Evolutionary conservation across 1,284 basidiomycete genomes (phyloP), one percentile per base, ranked within the genome.

Genomic region (Mycena sp.): DNA sequence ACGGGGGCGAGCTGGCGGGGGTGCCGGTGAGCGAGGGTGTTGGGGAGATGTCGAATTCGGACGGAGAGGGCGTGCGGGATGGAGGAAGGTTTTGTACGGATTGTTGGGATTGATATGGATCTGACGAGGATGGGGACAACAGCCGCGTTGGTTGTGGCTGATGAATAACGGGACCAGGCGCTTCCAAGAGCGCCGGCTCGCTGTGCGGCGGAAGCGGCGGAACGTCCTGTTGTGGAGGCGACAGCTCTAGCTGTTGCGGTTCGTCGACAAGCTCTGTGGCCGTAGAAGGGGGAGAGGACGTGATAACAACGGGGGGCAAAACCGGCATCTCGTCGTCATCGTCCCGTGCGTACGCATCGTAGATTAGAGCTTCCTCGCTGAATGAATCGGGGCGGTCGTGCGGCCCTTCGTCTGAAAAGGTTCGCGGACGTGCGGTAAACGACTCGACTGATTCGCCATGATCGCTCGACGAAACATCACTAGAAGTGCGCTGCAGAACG

Each of bases 311-410:
- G 46, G 73, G 67, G 25, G 73, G 65, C 45, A 64, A 48, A 35
- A 54, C 53, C n/a, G n/a, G 57, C 16, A 55, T 53, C 23, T 62
- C 62, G 16, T 72, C 72, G 16, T 81, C 80, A 6, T 84, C 84
- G 58, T 83, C 82, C 49, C 80, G 77, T n/a, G 78, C 85, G 73
- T 96, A 96, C 3, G 93, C 86, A 69, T 95, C 94, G 73, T 91
- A 93, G 67, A 96, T 95, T 29, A 85, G 85, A 3, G 87, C 77
- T 70, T 95, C 93, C 66, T 93, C 92, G 61, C 87, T 90, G 70
- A 88, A 93, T 3, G 89, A 90, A 65, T 90, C 88, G 35, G 87
- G 90, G 67, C 85, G 83, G 69, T 73, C 38, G 74, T 72, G 65
- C 58, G 63, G 67, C 23, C 80, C 80, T 61, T 86, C 86, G 44